Evolutionary conservation across 106 monocot species (phyloP).

Genomic region (Allium sativum): DNA sequence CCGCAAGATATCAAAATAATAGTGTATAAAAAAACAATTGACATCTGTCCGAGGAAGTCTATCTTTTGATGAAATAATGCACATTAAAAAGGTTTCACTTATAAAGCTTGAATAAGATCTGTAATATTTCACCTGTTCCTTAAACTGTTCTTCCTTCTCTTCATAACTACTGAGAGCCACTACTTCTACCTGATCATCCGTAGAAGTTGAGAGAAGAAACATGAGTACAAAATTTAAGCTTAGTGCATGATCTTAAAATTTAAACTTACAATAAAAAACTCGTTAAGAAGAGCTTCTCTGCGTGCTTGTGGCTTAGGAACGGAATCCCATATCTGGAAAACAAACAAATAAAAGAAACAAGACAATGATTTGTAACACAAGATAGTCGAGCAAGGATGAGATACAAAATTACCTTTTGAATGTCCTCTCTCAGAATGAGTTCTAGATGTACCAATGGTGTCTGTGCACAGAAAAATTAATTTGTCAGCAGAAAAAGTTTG

Average conservation of each 20-base stretch:
- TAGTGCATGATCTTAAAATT: background rate
- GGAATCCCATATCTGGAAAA: constrained; percentile 84
- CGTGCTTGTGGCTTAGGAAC: constrained; percentile 78
- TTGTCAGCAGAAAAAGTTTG: background rate
- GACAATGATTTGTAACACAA: background rate
- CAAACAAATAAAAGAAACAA: constrained; percentile 7
- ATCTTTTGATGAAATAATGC: no score
- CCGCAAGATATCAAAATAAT: no score
- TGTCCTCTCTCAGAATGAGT: constrained; percentile 41
- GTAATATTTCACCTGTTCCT: constrained; percentile 53
- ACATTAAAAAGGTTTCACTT: no score
- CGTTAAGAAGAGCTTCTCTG: constrained; percentile 79
- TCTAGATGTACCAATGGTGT: constrained; percentile 40
- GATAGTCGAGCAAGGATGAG: constrained; percentile 1
- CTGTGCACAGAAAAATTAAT: constrained; percentile 7
- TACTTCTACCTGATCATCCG: constrained; percentile 52
- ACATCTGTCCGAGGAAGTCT: no score
- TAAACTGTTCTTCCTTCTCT: constrained; percentile 86
- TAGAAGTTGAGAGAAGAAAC: no score
- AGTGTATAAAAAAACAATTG: no score
- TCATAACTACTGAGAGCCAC: constrained; percentile 87
- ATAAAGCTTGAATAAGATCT: no score
- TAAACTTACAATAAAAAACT: constrained; percentile 85
- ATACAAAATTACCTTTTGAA: constrained; percentile 45
- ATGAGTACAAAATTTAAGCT: background rate